Evolutionary conservation across 345 rosid species (phyloP).

Genomic region (Eucalyptus marginata): DNA sequence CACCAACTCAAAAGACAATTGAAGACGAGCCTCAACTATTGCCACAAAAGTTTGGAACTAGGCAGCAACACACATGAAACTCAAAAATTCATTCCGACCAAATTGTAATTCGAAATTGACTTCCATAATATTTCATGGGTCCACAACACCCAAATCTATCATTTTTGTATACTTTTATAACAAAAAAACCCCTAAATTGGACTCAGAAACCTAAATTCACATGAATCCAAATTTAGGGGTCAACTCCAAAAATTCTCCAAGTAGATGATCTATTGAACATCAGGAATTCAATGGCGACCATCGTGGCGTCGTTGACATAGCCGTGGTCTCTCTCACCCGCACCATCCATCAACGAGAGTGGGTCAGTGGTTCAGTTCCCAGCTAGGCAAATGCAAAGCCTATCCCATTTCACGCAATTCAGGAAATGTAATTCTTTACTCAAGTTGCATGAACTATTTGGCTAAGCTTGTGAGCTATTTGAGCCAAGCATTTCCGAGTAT

Average conservation of each 20-base stretch:
- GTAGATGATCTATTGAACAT: neutral
- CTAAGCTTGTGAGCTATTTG: neutral
- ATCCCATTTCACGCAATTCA: neutral
- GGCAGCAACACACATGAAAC: neutral
- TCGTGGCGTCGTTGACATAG: neutral
- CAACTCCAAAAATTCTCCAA: neutral
- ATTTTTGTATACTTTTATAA: neutral
- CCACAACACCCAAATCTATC: neutral
- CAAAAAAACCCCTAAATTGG: neutral
- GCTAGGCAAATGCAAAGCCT: neutral
- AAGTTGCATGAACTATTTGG: neutral
- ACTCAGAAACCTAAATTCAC: neutral
- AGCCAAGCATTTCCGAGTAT: neutral
- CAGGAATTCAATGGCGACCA: neutral
- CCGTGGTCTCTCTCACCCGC: neutral
- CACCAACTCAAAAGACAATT: neutral
- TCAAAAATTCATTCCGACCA: neutral
- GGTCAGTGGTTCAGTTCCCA: neutral
- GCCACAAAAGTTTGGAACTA: neutral
- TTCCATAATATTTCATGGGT: neutral
- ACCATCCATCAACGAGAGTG: neutral
- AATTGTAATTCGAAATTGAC: neutral
- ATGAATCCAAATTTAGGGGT: neutral
- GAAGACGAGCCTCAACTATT: neutral
- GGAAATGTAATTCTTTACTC: neutral